Conservation (phyloP, 805 yeast species). For the Barnettozyma californica region DNA sequence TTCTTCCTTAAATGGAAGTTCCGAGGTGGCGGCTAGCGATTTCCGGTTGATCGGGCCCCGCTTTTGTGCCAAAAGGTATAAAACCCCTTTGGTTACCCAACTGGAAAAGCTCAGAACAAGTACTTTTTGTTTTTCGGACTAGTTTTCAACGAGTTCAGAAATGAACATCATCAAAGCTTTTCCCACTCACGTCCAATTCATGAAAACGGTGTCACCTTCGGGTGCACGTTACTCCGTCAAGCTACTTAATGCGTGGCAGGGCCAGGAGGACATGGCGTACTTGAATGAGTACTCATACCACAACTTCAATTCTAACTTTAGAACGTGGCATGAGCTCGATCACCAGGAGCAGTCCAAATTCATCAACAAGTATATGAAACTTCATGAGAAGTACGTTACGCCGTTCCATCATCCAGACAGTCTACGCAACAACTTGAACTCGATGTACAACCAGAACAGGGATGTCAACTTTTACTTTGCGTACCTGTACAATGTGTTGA, state of each 20-base stretch:
- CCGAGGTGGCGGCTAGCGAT: not conserved
- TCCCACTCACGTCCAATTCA: conserved; percentile 9
- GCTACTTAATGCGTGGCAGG: conserved; percentile 4
- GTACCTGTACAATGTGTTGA: conserved; percentile 8
- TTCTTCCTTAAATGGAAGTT: not conserved
- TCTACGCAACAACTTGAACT: conserved; percentile 2
- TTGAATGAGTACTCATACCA: conserved; percentile 10
- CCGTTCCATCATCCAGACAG: conserved; percentile 6
- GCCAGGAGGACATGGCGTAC: conserved; percentile 7
- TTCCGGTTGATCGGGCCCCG: conserved; percentile 1
- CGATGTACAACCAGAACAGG: conserved; percentile 12
- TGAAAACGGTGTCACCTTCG: conserved; percentile 4
- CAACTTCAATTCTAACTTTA: conserved; percentile 10
- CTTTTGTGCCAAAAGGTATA: not conserved
- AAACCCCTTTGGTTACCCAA: not conserved
- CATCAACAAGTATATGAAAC: conserved; percentile 6
- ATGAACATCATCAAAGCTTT: conserved; percentile 10
- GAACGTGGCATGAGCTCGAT: conserved; percentile 12
- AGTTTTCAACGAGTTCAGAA: not conserved
- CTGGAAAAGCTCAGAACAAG: not conserved
- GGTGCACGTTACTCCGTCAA: conserved; percentile 7
- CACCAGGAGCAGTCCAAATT: conserved; percentile 9
- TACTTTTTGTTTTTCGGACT: not conserved
- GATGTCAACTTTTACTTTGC: conserved; percentile 12
- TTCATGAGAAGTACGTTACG: conserved; percentile 7